Evolutionary conservation across 441 rosid species (phyloP).

Genomic region (Gossypium davidsonii): DNA sequence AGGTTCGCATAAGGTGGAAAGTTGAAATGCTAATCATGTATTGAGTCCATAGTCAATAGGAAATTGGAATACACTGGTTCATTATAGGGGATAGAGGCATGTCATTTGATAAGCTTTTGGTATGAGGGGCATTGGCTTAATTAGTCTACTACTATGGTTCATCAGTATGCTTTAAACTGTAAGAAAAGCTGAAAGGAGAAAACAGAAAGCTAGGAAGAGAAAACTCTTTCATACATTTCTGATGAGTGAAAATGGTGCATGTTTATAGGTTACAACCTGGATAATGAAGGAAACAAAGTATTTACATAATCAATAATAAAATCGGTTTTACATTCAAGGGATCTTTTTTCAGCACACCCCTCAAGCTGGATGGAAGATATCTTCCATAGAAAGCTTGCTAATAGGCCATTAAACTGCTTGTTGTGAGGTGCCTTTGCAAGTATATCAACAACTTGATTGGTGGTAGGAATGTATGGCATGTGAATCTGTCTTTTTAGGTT

Average conservation of each 20-base stretch:
- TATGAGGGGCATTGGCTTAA: background rate
- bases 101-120: background rate
- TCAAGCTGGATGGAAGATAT: background rate
- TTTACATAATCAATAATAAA: too few species aligned
- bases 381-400: background rate
- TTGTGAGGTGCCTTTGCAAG: background rate
- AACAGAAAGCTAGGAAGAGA: too few species aligned
- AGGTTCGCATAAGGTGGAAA: background rate
- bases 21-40: background rate
- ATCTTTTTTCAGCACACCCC: background rate
- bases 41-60: background rate
- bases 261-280: too few species aligned
- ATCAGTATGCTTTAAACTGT: too few species aligned
- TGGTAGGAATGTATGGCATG: background rate
- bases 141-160: background rate
- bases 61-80: background rate
- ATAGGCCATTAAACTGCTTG: background rate
- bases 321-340: too few species aligned
- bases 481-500: background rate
- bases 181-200: too few species aligned
- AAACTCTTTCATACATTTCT: too few species aligned
- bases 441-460: background rate
- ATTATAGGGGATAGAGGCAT: background rate
- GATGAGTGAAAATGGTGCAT: too few species aligned
- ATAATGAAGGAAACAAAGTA: too few species aligned